These are phyloP conservation scores for Barnettozyma hawaiiensis DNA, from an alignment of 1,139 yeast species.

Conservation along the genomic window DNA sequence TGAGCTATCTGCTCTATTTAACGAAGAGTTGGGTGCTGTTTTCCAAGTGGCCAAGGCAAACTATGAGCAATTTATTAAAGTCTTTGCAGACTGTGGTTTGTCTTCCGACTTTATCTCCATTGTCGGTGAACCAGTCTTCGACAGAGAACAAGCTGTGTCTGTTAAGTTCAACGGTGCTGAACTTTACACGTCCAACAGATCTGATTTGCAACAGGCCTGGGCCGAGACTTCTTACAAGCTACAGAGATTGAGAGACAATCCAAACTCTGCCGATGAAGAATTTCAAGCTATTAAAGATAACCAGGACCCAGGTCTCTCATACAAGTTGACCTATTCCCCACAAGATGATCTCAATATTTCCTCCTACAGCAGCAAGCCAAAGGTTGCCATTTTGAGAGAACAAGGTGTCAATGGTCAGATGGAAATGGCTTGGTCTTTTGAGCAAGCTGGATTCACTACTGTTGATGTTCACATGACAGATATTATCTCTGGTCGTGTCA, in stretches of 20 bases:
- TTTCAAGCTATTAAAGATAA: slow-evolving; percentile 69
- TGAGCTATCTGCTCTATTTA: slow-evolving; percentile 57
- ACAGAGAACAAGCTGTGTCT: slow-evolving; percentile 46
- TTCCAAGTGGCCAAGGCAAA: slow-evolving; percentile 71
- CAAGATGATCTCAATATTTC: slow-evolving; percentile 37
- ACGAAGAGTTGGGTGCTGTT: slow-evolving; percentile 94
- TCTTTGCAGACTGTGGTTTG: slow-evolving; percentile 56
- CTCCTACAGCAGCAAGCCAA: slow-evolving; percentile 50
- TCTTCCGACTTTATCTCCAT: slow-evolving; percentile 48
- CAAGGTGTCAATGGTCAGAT: slow-evolving; percentile 98
- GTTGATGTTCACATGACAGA: slow-evolving; percentile 98
- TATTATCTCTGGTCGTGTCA: slow-evolving; percentile 63
- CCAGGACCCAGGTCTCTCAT: slow-evolving; percentile 84
- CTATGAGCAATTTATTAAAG: slow-evolving; percentile 46
- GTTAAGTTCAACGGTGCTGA: slow-evolving; percentile 42
- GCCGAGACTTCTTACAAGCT: slow-evolving; percentile 81
- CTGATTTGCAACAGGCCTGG: slow-evolving; percentile 79
- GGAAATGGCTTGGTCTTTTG: slow-evolving; percentile 98
- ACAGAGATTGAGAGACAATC: slow-evolving; percentile 93
- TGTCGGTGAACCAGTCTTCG: slow-evolving; percentile 62
- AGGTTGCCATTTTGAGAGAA: slow-evolving; percentile 94
- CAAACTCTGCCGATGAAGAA: slow-evolving; percentile 85
- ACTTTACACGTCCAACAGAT: slow-evolving; percentile 55
- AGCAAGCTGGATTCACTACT: slow-evolving; percentile 89
- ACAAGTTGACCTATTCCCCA: slow-evolving; percentile 66